Conservation (phyloP, 2,329 filamentous ascomycete species). For the Bipolaris bicolor region DNA sequence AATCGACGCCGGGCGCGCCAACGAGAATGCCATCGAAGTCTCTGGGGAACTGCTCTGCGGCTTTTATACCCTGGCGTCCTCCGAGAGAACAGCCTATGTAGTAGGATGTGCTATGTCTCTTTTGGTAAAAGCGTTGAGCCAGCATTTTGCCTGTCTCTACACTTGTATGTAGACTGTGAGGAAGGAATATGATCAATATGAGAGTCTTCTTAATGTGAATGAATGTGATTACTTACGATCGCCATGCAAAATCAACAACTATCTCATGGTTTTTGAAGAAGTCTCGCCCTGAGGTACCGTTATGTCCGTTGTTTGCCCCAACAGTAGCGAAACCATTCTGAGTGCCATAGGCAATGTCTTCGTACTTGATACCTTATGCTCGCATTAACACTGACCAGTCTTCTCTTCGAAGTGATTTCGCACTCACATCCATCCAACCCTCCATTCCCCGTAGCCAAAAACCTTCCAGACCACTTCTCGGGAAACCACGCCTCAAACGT, state of each 20-base stretch:
- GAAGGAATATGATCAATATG: neutral
- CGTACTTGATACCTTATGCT: conserved; percentile 50
- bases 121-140: conserved; percentile 46
- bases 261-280: conserved; percentile 56
- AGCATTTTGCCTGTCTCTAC: conserved; percentile 49
- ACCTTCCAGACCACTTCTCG: conserved; percentile 48
- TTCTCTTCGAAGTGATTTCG: neutral
- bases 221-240: conserved; percentile 33
- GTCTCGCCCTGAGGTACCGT: conserved; percentile 51
- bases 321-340: conserved; percentile 49
- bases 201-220: neutral
- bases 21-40: conserved; percentile 47
- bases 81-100: conserved; percentile 46
- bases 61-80: conserved; percentile 41
- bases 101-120: conserved; percentile 47
- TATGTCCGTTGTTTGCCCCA: conserved; percentile 52
- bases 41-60: conserved; percentile 35
- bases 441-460: conserved; percentile 51
- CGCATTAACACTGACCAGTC: neutral
- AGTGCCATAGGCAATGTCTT: conserved; percentile 48
- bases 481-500: conserved; percentile 50
- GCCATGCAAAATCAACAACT: conserved; percentile 57
- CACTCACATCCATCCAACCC: conserved; percentile 51
- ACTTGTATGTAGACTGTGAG: conserved; percentile 47
- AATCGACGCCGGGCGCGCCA: conserved; percentile 40